phyloP scores from a whole-genome alignment of 2,329 filamentous ascomycete genomes.

The Ceratocystis cacaofunesta region DNA sequence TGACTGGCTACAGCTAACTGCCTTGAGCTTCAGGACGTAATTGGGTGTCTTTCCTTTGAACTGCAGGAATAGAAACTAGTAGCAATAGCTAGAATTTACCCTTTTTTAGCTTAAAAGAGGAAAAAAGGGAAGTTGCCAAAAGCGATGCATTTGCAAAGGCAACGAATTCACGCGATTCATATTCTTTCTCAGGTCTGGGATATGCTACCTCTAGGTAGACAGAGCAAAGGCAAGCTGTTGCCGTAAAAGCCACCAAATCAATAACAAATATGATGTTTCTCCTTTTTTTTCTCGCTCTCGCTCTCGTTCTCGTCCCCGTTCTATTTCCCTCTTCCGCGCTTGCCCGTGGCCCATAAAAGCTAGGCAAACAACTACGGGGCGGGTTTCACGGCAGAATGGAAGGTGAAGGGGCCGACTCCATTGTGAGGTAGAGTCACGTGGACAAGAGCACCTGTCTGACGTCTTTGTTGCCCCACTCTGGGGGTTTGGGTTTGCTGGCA shows the following conservation, averaged over 20 bases:
- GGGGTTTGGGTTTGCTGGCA: not conserved
- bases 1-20: not conserved
- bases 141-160: not conserved
- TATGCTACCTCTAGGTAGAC: no score
- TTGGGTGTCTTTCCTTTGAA: constrained; percentile 10
- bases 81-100: not conserved
- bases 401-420: not conserved
- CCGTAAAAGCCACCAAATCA: no score
- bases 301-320: no score
- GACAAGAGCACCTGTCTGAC: not conserved
- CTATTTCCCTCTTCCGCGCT: no score
- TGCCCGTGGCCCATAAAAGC: no score
- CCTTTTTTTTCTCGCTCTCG: no score
- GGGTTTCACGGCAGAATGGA: not conserved
- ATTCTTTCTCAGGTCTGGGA: no score
- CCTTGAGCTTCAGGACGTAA: constrained; percentile 11
- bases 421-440: constrained; percentile 4
- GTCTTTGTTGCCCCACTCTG: not conserved
- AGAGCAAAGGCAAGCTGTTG: no score
- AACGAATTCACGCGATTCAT: no score
- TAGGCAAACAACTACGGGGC: no score
- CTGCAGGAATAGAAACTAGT: not conserved
- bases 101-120: not conserved
- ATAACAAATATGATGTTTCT: no score
- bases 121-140: not conserved